A percentile compares a stretch with the other conserved stretches of the same genome.
Evolutionary conservation across 2,329 filamentous ascomycete species (phyloP).

Genomic region (Eutypella sp.): DNA sequence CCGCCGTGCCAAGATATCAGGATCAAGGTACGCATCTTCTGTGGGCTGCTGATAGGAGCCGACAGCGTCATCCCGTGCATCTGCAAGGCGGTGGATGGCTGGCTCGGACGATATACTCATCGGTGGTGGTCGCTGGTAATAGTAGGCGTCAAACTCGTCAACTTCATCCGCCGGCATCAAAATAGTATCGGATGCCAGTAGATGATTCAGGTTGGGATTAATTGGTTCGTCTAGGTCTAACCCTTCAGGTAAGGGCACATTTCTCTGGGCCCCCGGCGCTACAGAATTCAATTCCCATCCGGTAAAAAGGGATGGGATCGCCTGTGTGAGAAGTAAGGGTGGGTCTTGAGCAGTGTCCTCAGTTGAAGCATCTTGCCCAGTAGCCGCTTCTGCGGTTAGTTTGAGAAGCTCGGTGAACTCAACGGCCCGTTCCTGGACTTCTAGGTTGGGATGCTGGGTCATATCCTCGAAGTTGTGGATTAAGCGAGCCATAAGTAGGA

Average conservation of each 20-base stretch:
- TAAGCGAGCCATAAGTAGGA: conserved; percentile 74
- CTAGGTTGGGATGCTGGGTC: conserved; percentile 75
- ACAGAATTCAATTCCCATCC: conserved; percentile 92
- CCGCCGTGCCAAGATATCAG: conserved; percentile 67
- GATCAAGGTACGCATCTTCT: conserved; percentile 64
- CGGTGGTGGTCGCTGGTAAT: conserved; percentile 51
- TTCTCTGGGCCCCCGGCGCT: conserved; percentile 72
- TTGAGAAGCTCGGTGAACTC: conserved; percentile 89
- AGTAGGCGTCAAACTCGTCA: conserved; percentile 64
- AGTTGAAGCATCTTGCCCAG: conserved; percentile 56
- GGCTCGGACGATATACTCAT: conserved; percentile 51
- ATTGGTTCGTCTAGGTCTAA: conserved; percentile 80
- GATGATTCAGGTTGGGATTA: conserved; percentile 63
- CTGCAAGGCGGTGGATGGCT: conserved; percentile 49
- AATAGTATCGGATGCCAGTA: conserved; percentile 57
- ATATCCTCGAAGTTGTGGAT: conserved; percentile 77
- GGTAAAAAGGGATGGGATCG: conserved; percentile 80
- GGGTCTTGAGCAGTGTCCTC: conserved; percentile 57
- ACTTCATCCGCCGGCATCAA: conserved; percentile 48
- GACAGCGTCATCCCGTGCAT: conserved; percentile 38
- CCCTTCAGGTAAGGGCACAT: conserved; percentile 73
- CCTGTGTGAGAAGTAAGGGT: conserved; percentile 82
- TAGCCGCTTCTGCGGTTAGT: conserved; percentile 75
- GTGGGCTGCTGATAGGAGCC: conserved; percentile 56
- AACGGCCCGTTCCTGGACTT: conserved; percentile 91